Evolutionary conservation across 2,329 filamentous ascomycete genomes (phyloP).

Genomic region (Ophiobolus disseminans): DNA sequence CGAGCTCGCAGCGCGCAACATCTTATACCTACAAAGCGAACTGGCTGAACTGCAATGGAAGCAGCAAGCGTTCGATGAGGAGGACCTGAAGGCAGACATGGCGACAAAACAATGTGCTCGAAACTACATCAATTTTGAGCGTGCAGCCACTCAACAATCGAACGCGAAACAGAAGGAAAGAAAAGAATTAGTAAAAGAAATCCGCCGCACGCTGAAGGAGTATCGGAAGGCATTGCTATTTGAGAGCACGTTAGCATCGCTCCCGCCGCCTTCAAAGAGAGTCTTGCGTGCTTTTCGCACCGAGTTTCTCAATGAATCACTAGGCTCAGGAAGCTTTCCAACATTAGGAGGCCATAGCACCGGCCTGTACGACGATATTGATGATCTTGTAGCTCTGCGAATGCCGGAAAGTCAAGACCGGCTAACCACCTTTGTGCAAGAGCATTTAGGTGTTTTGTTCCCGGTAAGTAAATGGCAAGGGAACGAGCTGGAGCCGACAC

Average conservation of each 20-base stretch:
- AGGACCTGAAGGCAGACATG: constrained; percentile 7
- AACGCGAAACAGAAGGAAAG: background rate
- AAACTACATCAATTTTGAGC: background rate
- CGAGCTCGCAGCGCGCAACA: constrained; percentile 16
- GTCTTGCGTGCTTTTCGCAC: background rate
- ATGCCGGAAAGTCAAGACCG: background rate
- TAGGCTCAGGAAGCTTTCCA: too few species aligned
- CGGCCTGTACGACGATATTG: background rate
- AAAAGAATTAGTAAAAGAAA: background rate
- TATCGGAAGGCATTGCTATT: background rate
- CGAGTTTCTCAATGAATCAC: background rate
- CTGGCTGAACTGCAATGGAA: constrained; percentile 9
- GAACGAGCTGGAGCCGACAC: too few species aligned
- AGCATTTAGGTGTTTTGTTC: background rate
- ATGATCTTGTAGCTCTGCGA: background rate
- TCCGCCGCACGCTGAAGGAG: background rate
- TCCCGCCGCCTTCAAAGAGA: background rate
- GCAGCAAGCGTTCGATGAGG: background rate
- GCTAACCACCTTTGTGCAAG: background rate
- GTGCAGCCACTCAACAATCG: background rate
- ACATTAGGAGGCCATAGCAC: background rate
- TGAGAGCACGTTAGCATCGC: background rate
- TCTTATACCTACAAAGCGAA: constrained; percentile 21
- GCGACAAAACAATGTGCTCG: constrained; percentile 12
- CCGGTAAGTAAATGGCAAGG: too few species aligned